phyloP scores from a whole-genome alignment of 176 grass and related monocot genomes.

The Lolium rigidum region DNA sequence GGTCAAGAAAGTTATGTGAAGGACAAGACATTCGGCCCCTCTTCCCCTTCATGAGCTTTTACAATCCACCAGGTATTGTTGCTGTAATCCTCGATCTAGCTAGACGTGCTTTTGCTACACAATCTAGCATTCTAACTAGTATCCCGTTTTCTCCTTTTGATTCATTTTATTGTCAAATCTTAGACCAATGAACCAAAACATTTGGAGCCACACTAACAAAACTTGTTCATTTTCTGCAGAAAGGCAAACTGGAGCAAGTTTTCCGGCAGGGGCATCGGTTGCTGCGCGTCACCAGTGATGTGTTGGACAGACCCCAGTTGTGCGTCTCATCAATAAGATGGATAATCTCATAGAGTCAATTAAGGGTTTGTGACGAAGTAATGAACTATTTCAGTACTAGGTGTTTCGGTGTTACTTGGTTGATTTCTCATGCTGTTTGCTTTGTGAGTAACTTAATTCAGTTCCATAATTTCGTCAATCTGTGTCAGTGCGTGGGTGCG shows the following conservation, averaged over 20 bases:
- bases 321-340: neutral
- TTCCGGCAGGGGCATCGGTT: neutral
- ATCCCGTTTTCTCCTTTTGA: neutral
- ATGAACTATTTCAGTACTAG: neutral
- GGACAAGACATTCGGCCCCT: neutral
- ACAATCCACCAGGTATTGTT: neutral
- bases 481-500: neutral
- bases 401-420: neutral
- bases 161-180: neutral
- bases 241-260: neutral
- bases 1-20: neutral
- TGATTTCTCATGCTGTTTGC: neutral
- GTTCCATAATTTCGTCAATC: neutral
- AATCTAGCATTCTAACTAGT: neutral
- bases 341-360: neutral
- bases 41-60: conserved; percentile 34
- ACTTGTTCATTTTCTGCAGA: neutral
- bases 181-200: neutral
- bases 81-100: neutral
- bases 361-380: neutral
- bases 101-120: neutral
- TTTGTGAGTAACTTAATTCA: neutral
- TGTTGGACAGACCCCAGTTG: neutral
- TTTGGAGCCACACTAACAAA: conserved; percentile 6
- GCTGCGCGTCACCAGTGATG: neutral